Evolutionary conservation across 1,139 yeast genomes (phyloP).

Genomic region (Schizosaccharomyces versatilis): DNA sequence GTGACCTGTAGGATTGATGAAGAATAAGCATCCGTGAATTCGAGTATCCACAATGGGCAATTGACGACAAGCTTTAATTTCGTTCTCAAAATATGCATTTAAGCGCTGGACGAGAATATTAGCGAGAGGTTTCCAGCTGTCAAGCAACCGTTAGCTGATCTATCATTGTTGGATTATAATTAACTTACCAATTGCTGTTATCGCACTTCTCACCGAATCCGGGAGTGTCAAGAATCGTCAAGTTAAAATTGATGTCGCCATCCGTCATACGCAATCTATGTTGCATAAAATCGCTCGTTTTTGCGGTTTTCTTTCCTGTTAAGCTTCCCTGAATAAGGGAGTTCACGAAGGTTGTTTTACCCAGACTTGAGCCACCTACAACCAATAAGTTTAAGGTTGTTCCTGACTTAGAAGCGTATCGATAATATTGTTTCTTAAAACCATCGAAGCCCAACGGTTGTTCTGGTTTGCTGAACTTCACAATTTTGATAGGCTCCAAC

Average conservation of each 20-base stretch:
- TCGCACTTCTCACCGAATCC: constrained; percentile 88
- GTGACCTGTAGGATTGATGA: constrained; percentile 53
- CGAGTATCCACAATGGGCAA: constrained; percentile 39
- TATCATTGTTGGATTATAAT: neutral
- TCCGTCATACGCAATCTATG: constrained; percentile 20
- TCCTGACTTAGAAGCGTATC: constrained; percentile 74
- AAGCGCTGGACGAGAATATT: constrained; percentile 74
- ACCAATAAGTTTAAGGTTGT: constrained; percentile 61
- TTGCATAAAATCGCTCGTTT: constrained; percentile 44
- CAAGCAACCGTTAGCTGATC: neutral
- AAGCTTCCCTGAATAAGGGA: constrained; percentile 57
- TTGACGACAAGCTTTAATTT: constrained; percentile 58
- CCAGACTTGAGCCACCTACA: constrained; percentile 57
- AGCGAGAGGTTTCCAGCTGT: constrained; percentile 77
- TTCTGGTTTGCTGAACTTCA: neutral
- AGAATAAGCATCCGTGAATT: constrained; percentile 51
- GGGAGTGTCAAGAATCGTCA: constrained; percentile 74
- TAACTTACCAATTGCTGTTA: constrained; percentile 29
- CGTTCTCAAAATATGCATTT: constrained; percentile 73
- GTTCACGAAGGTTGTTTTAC: constrained; percentile 66
- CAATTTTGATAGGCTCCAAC: neutral
- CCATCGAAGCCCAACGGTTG: neutral
- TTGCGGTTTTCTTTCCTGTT: constrained; percentile 32
- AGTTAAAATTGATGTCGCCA: constrained; percentile 47
- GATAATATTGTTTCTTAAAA: constrained; percentile 55